These are phyloP conservation scores for Xylariaceae sp. DNA, from an alignment of 2,329 filamentous ascomycete genomes.

Conservation along the genomic window DNA sequence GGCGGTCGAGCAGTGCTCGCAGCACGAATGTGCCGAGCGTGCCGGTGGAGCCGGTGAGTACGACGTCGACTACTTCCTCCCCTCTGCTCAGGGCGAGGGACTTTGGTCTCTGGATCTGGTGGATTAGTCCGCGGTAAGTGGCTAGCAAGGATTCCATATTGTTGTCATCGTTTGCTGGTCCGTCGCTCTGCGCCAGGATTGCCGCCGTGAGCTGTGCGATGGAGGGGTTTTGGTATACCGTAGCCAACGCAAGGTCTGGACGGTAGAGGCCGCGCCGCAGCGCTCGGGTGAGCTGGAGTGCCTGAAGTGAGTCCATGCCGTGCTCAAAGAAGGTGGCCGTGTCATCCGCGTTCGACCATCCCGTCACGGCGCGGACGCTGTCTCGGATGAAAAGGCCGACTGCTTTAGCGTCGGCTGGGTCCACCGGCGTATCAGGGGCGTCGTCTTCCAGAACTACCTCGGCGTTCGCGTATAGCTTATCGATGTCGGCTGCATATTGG, in stretches of 20 bases:
- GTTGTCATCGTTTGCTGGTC: conserved; percentile 3
- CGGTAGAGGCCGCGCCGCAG: conserved; percentile 15
- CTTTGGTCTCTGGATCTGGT: conserved; percentile 17
- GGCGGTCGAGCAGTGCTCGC: conserved; percentile 16
- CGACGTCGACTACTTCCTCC: conserved; percentile 13
- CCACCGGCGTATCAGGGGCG: background rate
- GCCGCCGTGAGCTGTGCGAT: conserved; percentile 18
- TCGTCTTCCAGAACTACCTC: conserved; percentile 14
- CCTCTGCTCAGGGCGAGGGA: background rate
- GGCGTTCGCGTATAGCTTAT: conserved; percentile 26
- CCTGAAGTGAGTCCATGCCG: conserved; percentile 27
- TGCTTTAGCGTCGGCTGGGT: background rate
- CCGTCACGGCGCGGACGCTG: conserved; percentile 6
- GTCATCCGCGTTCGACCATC: conserved; percentile 8
- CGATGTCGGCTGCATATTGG: conserved; percentile 25
- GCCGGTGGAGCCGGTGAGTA: conserved; percentile 36
- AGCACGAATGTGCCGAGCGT: conserved; percentile 27
- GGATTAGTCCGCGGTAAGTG: conserved; percentile 22
- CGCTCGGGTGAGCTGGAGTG: conserved; percentile 18
- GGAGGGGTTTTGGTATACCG: conserved; percentile 22
- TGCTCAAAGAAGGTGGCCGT: conserved; percentile 18
- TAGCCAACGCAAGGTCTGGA: conserved; percentile 13
- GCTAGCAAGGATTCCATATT: conserved; percentile 17
- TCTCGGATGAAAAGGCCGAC: conserved; percentile 9
- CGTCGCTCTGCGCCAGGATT: conserved; percentile 3